phyloP scores from a whole-genome alignment of 176 grass and related monocot genomes.

The Eremochloa ophiuroides region DNA sequence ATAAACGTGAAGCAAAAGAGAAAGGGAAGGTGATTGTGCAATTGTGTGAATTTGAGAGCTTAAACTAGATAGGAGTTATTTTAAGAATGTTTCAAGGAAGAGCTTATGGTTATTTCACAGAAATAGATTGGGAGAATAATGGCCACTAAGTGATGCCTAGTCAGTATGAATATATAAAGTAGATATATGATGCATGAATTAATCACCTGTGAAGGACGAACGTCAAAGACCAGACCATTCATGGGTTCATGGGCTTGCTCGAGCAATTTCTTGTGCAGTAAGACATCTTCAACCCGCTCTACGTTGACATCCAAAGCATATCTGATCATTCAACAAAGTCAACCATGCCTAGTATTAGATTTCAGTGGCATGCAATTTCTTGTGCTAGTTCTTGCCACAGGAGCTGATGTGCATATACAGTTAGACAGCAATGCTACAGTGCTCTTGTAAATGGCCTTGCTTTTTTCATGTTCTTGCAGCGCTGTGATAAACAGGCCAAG shows the following conservation, averaged over 20 bases:
- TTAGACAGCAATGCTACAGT: background rate
- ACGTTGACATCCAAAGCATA: conserved; percentile 89
- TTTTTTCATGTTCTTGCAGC: background rate
- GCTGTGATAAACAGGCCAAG: background rate
- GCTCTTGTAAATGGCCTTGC: background rate
- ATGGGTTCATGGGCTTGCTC: conserved; percentile 64
- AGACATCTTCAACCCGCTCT: conserved; percentile 72
- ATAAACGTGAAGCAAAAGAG: too few relatives aligned
- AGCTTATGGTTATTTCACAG: background rate
- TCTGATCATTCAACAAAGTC: conserved; percentile 27
- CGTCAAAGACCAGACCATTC: conserved; percentile 72
- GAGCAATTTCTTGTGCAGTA: conserved; percentile 81
- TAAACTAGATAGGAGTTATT: background rate
- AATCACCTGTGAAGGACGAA: conserved; percentile 63
- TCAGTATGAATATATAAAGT: background rate
- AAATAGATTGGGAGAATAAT: background rate
- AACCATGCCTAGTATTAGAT: background rate
- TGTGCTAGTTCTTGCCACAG: background rate
- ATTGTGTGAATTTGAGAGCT: background rate
- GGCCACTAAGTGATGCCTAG: background rate
- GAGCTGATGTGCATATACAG: background rate
- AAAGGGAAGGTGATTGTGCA: background rate
- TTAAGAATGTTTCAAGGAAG: background rate
- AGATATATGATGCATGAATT: conserved; percentile 1
- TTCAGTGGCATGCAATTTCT: background rate